Evolutionary conservation across 306 rosid genomes (phyloP).

Genomic region (Trichosanthes truncata): DNA sequence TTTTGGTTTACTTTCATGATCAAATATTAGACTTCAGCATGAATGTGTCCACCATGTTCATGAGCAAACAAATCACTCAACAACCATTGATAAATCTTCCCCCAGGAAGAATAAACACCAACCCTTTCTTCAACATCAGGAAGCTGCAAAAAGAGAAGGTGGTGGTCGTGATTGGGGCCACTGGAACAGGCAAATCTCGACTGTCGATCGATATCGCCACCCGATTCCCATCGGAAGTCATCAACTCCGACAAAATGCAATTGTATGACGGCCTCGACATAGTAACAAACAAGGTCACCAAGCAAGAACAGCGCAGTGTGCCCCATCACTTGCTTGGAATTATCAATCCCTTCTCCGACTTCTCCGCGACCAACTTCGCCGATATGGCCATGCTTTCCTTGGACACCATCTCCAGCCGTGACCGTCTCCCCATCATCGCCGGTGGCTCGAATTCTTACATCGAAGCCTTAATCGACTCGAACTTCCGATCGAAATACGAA

Average conservation of each 20-base stretch:
- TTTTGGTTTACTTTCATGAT: not conserved
- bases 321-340: constrained; percentile 75
- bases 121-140: constrained; percentile 9
- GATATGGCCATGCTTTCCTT: constrained; percentile 26
- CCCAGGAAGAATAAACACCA: constrained; percentile 21
- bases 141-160: constrained; percentile 52
- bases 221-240: constrained; percentile 47
- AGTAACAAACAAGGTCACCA: constrained; percentile 61
- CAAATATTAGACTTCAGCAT: not conserved
- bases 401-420: constrained; percentile 26
- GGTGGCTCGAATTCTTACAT: constrained; percentile 88
- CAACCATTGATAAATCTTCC: constrained; percentile 22
- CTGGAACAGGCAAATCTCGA: constrained; percentile 79
- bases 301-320: constrained; percentile 51
- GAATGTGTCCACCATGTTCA: constrained; percentile 13
- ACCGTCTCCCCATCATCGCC: constrained; percentile 57
- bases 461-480: constrained; percentile 49
- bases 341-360: constrained; percentile 37
- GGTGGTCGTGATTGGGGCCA: constrained; percentile 73
- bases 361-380: constrained; percentile 39
- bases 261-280: constrained; percentile 64
- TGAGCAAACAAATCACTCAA: constrained; percentile 26
- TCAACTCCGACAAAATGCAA: constrained; percentile 92
- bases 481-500: constrained; percentile 41
- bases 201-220: constrained; percentile 67